Conservation (phyloP, 2,329 filamentous ascomycete genomes). For the Colletotrichum sp. region DNA sequence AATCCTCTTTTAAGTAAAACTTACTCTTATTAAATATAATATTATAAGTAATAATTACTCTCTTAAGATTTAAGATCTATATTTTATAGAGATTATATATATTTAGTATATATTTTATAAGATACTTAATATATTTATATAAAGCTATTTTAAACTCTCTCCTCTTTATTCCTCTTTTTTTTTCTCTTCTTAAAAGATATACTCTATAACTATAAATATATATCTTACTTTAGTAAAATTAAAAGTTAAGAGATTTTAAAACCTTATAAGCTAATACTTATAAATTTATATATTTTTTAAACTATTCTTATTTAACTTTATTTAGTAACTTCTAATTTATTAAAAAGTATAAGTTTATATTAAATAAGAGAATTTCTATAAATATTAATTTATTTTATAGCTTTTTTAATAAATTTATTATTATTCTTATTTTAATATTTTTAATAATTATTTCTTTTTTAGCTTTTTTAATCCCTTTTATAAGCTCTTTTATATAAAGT, state of each 20-base stretch:
- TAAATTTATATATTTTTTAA: background rate
- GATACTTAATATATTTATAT: no score
- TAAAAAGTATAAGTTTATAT: background rate
- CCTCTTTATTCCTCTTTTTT: accelerated
- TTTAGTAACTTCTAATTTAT: background rate
- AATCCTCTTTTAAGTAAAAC: accelerated
- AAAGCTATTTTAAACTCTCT: no score
- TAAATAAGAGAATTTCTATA: no score
- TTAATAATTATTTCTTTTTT: background rate
- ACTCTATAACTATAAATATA: background rate
- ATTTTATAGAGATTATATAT: background rate
- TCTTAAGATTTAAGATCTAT: no score
- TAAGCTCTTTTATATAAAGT: background rate
- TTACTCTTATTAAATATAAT: no score
- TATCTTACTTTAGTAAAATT: background rate
- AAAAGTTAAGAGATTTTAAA: background rate
- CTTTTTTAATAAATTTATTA: no score
- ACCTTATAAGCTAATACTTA: background rate
- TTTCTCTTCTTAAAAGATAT: background rate
- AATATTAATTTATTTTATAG: no score
- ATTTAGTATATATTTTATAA: background rate
- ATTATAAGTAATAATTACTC: no score
- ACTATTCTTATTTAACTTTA: background rate
- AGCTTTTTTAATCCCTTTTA: background rate
- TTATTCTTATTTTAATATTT: background rate